These are phyloP conservation scores for Apiotrichum domesticum DNA, from an alignment of 1,284 basidiomycete genomes.

Conservation along the genomic window DNA sequence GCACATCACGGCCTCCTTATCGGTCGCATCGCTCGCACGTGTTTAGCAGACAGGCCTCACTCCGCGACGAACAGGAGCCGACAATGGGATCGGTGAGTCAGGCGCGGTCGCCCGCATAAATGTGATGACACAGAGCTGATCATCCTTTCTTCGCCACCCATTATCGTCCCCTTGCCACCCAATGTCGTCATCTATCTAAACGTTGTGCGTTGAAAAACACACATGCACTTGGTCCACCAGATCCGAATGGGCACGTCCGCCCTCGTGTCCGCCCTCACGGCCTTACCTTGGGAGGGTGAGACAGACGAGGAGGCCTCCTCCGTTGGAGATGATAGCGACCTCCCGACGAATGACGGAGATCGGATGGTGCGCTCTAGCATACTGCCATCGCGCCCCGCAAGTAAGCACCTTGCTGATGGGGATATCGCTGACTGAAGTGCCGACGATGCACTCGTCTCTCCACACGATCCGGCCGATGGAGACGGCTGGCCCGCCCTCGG, in stretches of 20 bases:
- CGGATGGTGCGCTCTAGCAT: not conserved
- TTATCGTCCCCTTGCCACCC: not conserved
- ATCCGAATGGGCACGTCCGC: conserved; percentile 42
- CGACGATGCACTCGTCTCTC: conserved; percentile 32
- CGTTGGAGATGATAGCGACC: conserved; percentile 5
- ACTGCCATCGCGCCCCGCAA: conserved; percentile 17
- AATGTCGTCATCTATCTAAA: not conserved
- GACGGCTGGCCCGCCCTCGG: not conserved
- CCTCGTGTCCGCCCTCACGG: conserved; percentile 41
- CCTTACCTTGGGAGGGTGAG: conserved; percentile 37
- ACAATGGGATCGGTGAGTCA: conserved; percentile 33
- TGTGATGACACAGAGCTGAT: no score
- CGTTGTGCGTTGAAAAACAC: no score
- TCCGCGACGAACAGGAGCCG: not conserved
- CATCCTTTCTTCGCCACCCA: not conserved
- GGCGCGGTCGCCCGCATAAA: not conserved
- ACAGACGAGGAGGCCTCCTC: conserved; percentile 5
- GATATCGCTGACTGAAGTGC: conserved; percentile 12
- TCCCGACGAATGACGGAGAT: conserved; percentile 15
- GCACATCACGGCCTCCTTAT: no score
- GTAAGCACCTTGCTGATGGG: conserved; percentile 6
- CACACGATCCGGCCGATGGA: conserved; percentile 39
- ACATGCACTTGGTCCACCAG: conserved; percentile 13
- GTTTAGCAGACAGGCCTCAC: no score
- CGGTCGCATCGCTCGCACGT: not conserved